Conservation (phyloP, 2,329 filamentous ascomycete species). For the Colletotrichum chlorophyti region DNA sequence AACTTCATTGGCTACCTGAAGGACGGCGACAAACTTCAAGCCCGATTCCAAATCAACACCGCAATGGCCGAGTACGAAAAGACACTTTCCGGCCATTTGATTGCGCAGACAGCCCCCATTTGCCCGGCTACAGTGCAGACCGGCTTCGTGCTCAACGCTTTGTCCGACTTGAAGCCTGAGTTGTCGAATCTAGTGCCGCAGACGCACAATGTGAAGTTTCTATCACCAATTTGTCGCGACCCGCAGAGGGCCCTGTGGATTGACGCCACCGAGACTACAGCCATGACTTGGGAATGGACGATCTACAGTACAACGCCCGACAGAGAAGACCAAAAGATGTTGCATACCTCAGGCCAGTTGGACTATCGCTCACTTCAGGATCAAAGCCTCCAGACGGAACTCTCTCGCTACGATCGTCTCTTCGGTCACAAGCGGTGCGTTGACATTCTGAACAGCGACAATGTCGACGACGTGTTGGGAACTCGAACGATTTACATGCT, state of each 20-base stretch:
- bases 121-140: not conserved
- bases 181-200: not conserved
- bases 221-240: not conserved
- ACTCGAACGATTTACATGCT: not conserved
- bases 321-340: not conserved
- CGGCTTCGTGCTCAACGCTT: not conserved
- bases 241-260: not conserved
- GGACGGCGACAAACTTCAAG: not conserved
- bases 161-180: not conserved
- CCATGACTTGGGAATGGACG: not conserved
- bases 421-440: not conserved
- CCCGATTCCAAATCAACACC: not conserved
- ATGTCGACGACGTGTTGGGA: not conserved
- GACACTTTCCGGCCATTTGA: not conserved
- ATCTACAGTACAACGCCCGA: not conserved
- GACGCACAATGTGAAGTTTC: not conserved
- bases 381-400: not conserved
- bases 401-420: not conserved
- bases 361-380: not conserved
- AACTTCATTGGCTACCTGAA: not conserved
- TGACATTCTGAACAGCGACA: not conserved
- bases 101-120: not conserved
- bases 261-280: not conserved
- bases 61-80: not conserved
- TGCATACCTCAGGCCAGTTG: not conserved